Percentiles rank a stretch among this genome's conserved stretches.
These are phyloP conservation scores for Wickerhamomyces canadensis DNA, from an alignment of 805 yeast genomes.

Conservation along the genomic window DNA sequence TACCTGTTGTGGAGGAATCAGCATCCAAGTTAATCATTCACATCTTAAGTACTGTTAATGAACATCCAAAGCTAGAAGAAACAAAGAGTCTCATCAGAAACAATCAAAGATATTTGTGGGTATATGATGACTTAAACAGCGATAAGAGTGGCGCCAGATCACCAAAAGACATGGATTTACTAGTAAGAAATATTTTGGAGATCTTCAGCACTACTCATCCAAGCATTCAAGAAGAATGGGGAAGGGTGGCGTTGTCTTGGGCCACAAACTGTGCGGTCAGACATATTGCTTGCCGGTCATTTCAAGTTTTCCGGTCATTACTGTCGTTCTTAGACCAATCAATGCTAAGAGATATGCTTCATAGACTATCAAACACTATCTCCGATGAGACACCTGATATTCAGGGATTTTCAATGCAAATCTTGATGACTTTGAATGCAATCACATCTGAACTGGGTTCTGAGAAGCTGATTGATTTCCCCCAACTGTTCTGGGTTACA, in stretches of 20 bases:
- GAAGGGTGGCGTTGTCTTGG: slow-evolving; percentile 78
- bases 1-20: slow-evolving; percentile 76
- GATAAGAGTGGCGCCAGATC: slow-evolving; percentile 78
- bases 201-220: slow-evolving; percentile 46
- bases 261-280: slow-evolving; percentile 97
- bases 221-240: slow-evolving; percentile 74
- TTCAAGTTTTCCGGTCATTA: slow-evolving; percentile 84
- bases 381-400: slow-evolving; percentile 86
- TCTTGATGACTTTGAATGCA: slow-evolving; percentile 91
- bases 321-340: slow-evolving; percentile 75
- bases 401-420: slow-evolving; percentile 96
- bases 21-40: slow-evolving; percentile 73
- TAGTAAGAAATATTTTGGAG: slow-evolving; percentile 58
- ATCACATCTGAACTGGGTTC: slow-evolving; percentile 81
- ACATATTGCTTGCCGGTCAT: slow-evolving; percentile 94
- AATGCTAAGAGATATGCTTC: slow-evolving; percentile 92
- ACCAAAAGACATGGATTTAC: slow-evolving; percentile 76
- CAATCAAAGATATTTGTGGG: slow-evolving; percentile 57
- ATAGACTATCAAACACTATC: slow-evolving; percentile 86
- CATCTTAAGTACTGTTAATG: slow-evolving; percentile 51
- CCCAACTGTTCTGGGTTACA: slow-evolving; percentile 92
- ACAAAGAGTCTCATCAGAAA: slow-evolving; percentile 54
- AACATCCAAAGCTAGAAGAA: slow-evolving; percentile 47
- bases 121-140: slow-evolving; percentile 76
- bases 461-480: slow-evolving; percentile 75